phyloP scores from a whole-genome alignment of 139 green algal species.

The Coccomyxa sp. region DNA sequence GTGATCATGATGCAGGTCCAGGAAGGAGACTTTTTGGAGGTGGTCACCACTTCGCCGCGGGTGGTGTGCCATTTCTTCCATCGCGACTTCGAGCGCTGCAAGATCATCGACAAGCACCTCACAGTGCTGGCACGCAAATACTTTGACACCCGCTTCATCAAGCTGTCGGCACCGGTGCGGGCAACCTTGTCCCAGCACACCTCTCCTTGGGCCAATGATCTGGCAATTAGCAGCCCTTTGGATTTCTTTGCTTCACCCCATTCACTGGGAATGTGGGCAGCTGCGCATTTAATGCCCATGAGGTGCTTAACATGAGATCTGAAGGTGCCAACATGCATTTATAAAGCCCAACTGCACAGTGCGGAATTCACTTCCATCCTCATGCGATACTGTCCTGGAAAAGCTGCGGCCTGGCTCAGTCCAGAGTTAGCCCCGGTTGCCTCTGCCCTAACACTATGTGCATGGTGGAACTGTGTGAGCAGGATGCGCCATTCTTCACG shows the following conservation, averaged over 20 bases:
- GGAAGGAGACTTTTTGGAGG: constrained; percentile 89
- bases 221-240: background rate
- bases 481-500: constrained; percentile 91
- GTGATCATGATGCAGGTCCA: constrained; percentile 23
- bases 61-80: constrained; percentile 95
- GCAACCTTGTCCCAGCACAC: background rate
- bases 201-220: constrained; percentile 11
- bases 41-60: constrained; percentile 73
- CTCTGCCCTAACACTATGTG: too few relatives aligned
- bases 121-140: constrained; percentile 61
- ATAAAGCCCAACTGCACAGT: too few relatives aligned
- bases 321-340: too few relatives aligned
- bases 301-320: too few relatives aligned
- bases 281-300: too few relatives aligned
- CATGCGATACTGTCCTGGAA: too few relatives aligned
- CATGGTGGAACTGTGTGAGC: background rate
- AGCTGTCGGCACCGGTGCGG: constrained; percentile 72
- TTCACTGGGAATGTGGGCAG: too few relatives aligned
- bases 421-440: too few relatives aligned
- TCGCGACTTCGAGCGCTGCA: constrained; percentile 90
- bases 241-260: background rate
- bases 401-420: too few relatives aligned
- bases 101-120: constrained; percentile 95
- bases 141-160: constrained; percentile 91
- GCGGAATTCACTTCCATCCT: too few relatives aligned